phyloP scores from a whole-genome alignment of 805 yeast genomes.

The Myxozyma neotropica region DNA sequence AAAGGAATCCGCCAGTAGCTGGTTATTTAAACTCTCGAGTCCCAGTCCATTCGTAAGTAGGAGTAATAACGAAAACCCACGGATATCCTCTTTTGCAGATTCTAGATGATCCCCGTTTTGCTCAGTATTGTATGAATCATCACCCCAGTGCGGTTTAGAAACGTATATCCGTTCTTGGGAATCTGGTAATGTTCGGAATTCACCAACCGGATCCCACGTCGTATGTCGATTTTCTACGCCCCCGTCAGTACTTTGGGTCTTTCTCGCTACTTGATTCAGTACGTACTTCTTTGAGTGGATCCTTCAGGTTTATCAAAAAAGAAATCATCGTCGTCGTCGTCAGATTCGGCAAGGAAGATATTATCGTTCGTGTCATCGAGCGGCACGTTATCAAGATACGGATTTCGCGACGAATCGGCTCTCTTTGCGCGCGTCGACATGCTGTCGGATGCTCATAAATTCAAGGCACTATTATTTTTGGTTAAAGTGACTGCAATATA shows the following conservation, averaged over 20 bases:
- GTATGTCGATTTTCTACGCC: constrained; percentile 2
- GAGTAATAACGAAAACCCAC: constrained; percentile 25
- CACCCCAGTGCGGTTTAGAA: constrained; percentile 27
- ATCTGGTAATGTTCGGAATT: constrained; percentile 24
- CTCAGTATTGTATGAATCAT: background rate
- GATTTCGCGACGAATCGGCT: constrained; percentile 17
- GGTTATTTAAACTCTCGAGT: constrained; percentile 38
- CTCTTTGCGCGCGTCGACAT: constrained; percentile 4
- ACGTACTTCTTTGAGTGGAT: background rate
- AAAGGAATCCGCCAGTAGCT: constrained; percentile 40
- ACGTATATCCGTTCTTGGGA: constrained; percentile 26
- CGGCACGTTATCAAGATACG: constrained; percentile 30
- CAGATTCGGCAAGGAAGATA: constrained; percentile 29
- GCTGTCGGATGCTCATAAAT: too few species aligned
- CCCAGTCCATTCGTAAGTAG: constrained; percentile 43
- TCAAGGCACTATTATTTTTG: too few species aligned
- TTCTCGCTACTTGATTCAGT: background rate
- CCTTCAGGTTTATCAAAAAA: constrained; percentile 13
- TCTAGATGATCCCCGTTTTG: background rate
- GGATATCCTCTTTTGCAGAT: constrained; percentile 12
- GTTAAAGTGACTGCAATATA: too few species aligned
- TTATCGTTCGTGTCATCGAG: constrained; percentile 34
- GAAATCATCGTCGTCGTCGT: constrained; percentile 32
- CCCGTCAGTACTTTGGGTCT: too few species aligned
- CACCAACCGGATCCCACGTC: constrained; percentile 25